Evolutionary conservation across 2,329 filamentous ascomycete species (phyloP).

Genomic region (Talaromyces sp.): DNA sequence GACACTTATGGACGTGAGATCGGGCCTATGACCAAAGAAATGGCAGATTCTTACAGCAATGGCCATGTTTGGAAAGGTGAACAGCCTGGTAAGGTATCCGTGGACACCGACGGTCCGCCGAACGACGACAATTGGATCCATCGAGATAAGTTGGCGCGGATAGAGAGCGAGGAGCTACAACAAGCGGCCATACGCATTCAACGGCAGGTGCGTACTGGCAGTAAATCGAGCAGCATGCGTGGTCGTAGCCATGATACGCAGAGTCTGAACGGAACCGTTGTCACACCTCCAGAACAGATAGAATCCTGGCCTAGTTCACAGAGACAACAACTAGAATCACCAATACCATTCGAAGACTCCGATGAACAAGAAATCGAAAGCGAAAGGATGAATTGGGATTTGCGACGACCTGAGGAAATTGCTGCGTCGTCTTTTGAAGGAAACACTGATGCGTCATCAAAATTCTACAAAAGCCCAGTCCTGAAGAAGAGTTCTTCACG

Average conservation of each 20-base stretch:
- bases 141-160: constrained; percentile 49
- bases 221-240: constrained; percentile 34
- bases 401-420: constrained; percentile 74
- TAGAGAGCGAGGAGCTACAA: constrained; percentile 50
- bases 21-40: constrained; percentile 28
- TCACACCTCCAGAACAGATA: constrained; percentile 28
- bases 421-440: constrained; percentile 46
- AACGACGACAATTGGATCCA: constrained; percentile 48
- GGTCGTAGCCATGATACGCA: constrained; percentile 38
- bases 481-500: constrained; percentile 66
- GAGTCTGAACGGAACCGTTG: constrained; percentile 27
- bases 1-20: constrained; percentile 27
- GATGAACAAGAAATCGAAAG: constrained; percentile 39
- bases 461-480: constrained; percentile 51
- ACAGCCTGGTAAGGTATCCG: constrained; percentile 22
- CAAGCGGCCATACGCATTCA: constrained; percentile 45
- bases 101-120: constrained; percentile 25
- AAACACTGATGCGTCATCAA: constrained; percentile 38
- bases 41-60: constrained; percentile 22
- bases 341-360: constrained; percentile 38
- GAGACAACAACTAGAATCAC: constrained; percentile 28
- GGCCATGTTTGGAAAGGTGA: constrained; percentile 18
- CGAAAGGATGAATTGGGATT: constrained; percentile 61
- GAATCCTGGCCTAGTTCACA: constrained; percentile 35
- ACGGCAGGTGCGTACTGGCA: constrained; percentile 35